phyloP scores from a whole-genome alignment of 164 flowering plant species.

The Liquidambar formosana region DNA sequence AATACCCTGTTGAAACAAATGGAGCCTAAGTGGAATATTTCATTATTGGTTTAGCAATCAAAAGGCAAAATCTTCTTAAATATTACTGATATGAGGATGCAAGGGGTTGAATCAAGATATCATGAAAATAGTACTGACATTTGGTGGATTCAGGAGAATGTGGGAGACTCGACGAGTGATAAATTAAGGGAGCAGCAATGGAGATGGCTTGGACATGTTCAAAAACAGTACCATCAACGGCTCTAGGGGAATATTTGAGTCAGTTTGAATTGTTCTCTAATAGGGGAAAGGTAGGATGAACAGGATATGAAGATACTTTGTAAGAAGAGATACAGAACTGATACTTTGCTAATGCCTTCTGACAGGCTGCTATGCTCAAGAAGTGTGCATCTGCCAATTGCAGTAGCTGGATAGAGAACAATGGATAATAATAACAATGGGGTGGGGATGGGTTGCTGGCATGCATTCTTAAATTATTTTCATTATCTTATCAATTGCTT shows the following conservation, averaged over 20 bases:
- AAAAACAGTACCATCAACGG: neutral
- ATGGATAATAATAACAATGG: neutral
- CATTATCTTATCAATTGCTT: neutral
- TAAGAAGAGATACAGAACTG: neutral
- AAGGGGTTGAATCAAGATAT: no score
- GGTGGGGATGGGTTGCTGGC: neutral
- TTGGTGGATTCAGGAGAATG: no score
- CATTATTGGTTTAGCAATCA: no score
- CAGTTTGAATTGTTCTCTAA: neutral
- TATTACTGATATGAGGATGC: no score
- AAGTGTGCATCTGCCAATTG: neutral
- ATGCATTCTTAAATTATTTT: neutral
- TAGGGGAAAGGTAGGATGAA: neutral
- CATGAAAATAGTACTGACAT: no score
- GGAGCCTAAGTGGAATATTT: no score
- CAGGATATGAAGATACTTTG: neutral
- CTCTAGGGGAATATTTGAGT: neutral
- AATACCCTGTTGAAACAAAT: no score
- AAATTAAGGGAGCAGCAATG: no score
- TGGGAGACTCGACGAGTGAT: no score
- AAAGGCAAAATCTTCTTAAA: no score
- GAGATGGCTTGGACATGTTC: no score
- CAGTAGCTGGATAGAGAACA: neutral
- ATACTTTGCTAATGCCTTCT: neutral
- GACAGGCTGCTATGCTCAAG: neutral